phyloP scores from a whole-genome alignment of 176 grass and related monocot species.

The Aechmea fasciata region DNA sequence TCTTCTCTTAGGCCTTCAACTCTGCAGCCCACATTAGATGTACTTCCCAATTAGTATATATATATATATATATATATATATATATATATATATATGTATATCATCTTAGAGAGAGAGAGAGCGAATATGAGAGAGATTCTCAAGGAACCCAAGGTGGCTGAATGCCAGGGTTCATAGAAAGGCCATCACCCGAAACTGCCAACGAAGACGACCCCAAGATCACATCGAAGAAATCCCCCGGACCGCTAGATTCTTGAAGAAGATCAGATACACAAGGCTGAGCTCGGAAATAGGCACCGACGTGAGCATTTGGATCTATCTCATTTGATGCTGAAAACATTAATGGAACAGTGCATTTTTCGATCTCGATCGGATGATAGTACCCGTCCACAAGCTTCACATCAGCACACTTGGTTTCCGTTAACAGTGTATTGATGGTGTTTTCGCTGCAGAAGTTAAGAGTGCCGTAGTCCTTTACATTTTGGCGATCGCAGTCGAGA shows the following conservation, averaged over 20 bases:
- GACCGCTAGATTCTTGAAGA: conserved; percentile 14
- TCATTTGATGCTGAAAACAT: conserved; percentile 7
- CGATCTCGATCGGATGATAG: neutral
- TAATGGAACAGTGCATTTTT: neutral
- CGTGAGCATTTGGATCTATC: conserved; percentile 3
- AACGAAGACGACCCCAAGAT: conserved; percentile 66
- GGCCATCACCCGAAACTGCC: conserved; percentile 32
- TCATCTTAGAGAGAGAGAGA: conserved; percentile 19
- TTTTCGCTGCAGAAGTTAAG: neutral
- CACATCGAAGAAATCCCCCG: conserved; percentile 57
- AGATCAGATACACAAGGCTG: conserved; percentile 8
- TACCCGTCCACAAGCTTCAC: neutral
- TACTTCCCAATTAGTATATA: neutral
- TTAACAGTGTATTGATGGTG: neutral
- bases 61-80: neutral
- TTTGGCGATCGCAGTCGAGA: conserved; percentile 2
- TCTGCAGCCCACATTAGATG: neutral
- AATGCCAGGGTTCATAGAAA: conserved; percentile 35
- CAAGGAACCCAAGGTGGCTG: conserved; percentile 45
- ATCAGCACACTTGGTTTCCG: neutral
- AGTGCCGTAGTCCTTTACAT: neutral
- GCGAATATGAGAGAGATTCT: conserved; percentile 12
- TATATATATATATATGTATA: conserved; percentile 22
- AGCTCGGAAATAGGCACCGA: neutral
- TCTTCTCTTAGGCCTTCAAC: neutral